Percentiles rank a stretch among this genome's conserved stretches.
Evolutionary conservation across 495 filamentous ascomycete species (phyloP).

Genomic region (Ramalina intermedia): DNA sequence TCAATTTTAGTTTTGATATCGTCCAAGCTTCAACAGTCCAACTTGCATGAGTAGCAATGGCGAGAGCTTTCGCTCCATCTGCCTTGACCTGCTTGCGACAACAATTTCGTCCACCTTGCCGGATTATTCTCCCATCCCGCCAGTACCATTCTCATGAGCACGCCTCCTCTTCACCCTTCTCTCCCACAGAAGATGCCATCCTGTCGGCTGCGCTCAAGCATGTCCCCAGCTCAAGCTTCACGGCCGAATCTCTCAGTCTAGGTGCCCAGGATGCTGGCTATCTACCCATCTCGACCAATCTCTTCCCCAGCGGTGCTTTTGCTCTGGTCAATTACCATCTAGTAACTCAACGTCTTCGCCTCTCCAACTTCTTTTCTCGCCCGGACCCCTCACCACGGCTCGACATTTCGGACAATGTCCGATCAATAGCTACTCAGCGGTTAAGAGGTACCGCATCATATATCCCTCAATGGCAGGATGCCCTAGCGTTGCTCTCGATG

Average conservation of each 20-base stretch:
- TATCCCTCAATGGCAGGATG: slow-evolving; percentile 73
- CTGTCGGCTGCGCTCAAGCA: slow-evolving; percentile 66
- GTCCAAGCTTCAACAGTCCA: no score
- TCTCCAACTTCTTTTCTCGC: slow-evolving; percentile 29
- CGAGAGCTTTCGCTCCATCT: no score
- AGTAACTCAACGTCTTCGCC: slow-evolving; percentile 44
- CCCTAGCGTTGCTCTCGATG: slow-evolving; percentile 77
- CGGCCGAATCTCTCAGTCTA: slow-evolving; percentile 47
- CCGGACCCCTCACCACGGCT: slow-evolving; percentile 21
- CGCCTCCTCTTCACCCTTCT: slow-evolving; percentile 49
- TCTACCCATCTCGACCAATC: slow-evolving; percentile 68
- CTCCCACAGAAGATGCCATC: slow-evolving; percentile 55
- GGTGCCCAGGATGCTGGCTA: slow-evolving; percentile 75
- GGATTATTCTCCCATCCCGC: slow-evolving; percentile 9
- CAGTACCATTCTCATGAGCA: slow-evolving; percentile 63
- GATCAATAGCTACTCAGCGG: slow-evolving; percentile 52
- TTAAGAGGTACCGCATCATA: slow-evolving; percentile 57
- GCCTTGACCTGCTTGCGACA: no score
- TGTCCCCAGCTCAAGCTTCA: slow-evolving; percentile 75
- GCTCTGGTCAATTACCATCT: slow-evolving; percentile 74
- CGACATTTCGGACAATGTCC: slow-evolving; percentile 42
- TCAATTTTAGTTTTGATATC: no score
- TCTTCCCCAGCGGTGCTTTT: slow-evolving; percentile 68
- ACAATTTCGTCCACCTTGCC: no score
- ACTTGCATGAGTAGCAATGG: no score